Evolutionary conservation across 805 yeast genomes (phyloP).

Genomic region (Priceomyces carsonii): DNA sequence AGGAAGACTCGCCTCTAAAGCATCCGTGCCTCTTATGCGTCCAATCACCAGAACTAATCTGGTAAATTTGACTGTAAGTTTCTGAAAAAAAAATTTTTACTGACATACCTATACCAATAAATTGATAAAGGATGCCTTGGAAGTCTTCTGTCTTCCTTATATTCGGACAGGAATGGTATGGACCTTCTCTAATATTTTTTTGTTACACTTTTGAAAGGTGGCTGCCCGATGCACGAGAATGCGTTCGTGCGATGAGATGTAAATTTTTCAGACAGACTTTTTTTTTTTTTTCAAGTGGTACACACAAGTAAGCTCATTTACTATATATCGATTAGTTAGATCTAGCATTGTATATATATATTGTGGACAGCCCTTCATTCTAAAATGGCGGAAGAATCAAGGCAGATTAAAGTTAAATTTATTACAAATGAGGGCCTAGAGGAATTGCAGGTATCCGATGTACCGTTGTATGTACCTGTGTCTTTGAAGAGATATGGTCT

Average conservation of each 20-base stretch:
- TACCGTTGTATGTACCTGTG: conserved; percentile 87
- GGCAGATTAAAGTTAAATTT: conserved; percentile 80
- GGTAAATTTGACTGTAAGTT: conserved; percentile 18
- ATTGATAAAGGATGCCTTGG: too few relatives aligned
- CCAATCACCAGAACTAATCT: conserved; percentile 13
- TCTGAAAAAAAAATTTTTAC: conserved; percentile 7
- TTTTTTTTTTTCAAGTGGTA: too few relatives aligned
- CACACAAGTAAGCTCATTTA: too few relatives aligned
- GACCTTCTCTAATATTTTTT: too few relatives aligned
- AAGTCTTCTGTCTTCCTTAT: too few relatives aligned
- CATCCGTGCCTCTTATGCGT: conserved; percentile 18
- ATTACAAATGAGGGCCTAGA: conserved; percentile 85
- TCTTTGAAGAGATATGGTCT: conserved; percentile 85
- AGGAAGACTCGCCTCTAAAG: conserved; percentile 20
- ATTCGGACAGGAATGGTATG: too few relatives aligned
- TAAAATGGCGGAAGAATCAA: conserved; percentile 34
- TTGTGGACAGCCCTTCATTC: too few relatives aligned
- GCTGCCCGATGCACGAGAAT: too few relatives aligned
- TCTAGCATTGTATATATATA: too few relatives aligned
- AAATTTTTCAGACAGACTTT: conserved; percentile 3
- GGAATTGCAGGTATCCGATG: conserved; percentile 65
- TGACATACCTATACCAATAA: too few relatives aligned
- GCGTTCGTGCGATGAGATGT: conserved; percentile 4
- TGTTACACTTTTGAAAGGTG: not conserved
- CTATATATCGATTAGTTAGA: too few relatives aligned